Evolutionary conservation across 495 filamentous ascomycete genomes (phyloP).

Genomic region (Pyronema omphalodes): DNA sequence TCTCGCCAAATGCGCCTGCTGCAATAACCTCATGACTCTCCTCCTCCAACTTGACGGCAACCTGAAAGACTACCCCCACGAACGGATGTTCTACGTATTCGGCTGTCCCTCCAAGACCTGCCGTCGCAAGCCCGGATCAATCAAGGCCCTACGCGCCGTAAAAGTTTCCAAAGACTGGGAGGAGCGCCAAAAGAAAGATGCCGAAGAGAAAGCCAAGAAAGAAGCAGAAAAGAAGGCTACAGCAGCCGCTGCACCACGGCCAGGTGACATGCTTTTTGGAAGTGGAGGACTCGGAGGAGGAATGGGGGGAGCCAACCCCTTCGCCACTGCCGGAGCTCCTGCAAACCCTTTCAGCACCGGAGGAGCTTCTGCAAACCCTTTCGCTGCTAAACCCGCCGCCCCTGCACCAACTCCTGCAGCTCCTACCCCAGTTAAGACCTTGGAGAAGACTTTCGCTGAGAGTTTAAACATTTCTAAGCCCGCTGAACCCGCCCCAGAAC

Average conservation of each 20-base stretch:
- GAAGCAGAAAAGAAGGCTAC: constrained; percentile 25
- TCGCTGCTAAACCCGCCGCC: constrained; percentile 36
- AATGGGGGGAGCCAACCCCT: not conserved
- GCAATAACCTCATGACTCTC: constrained; percentile 64
- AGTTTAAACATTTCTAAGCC: constrained; percentile 34
- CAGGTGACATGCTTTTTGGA: constrained; percentile 38
- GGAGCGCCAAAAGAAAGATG: constrained; percentile 15
- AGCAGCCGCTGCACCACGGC: constrained; percentile 4
- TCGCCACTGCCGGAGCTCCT: constrained; percentile 25
- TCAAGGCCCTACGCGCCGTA: constrained; percentile 50
- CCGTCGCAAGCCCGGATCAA: constrained; percentile 61
- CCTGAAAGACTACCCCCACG: constrained; percentile 63
- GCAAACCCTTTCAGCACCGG: constrained; percentile 30
- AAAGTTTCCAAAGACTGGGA: constrained; percentile 29
- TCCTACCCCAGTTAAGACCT: constrained; percentile 12
- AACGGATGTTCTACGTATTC: constrained; percentile 72
- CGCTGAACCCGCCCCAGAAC: constrained; percentile 24
- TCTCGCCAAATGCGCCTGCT: constrained; percentile 73
- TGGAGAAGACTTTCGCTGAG: constrained; percentile 31
- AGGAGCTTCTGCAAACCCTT: constrained; percentile 35
- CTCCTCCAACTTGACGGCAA: constrained; percentile 86
- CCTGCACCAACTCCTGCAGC: constrained; percentile 27
- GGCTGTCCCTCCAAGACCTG: constrained; percentile 62
- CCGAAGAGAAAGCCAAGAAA: constrained; percentile 26
- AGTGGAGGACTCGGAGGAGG: constrained; percentile 5